Conservation (phyloP, 352 stramenopile genomes). For the Discostella stelligera region DNA sequence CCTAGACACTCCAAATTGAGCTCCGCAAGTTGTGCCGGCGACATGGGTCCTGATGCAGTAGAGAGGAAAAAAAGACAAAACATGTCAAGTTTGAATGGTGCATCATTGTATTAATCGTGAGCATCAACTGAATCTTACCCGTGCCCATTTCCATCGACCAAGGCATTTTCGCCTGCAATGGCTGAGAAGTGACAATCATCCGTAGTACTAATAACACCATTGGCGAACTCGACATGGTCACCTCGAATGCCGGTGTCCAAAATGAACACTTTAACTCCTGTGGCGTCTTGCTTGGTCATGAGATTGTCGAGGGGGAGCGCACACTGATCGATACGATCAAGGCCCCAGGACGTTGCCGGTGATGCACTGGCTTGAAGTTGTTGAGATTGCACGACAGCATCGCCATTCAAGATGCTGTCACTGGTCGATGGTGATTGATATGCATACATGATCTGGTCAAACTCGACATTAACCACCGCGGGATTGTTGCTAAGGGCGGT, state of each 20-base stretch:
- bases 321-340: conserved; percentile 11
- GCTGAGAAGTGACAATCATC: neutral
- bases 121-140: neutral
- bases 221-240: neutral
- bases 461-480: neutral
- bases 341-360: neutral
- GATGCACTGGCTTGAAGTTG: neutral
- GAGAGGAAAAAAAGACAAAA: neutral
- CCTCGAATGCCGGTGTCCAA: neutral
- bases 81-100: too few species aligned
- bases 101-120: too few species aligned
- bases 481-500: neutral
- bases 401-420: neutral
- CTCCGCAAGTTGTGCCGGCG: conserved; percentile 15
- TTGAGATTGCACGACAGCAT: neutral
- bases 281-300: neutral
- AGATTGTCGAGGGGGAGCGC: neutral
- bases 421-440: neutral
- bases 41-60: conserved; percentile 18
- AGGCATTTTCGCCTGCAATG: neutral
- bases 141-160: conserved; percentile 4
- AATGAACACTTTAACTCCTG: neutral
- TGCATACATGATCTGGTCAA: neutral
- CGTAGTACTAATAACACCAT: neutral
- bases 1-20: neutral